A percentile compares a stretch with the other conserved stretches of the same genome.
phyloP scores from a whole-genome alignment of 1,284 basidiomycete genomes.

The Melampsora americana region DNA sequence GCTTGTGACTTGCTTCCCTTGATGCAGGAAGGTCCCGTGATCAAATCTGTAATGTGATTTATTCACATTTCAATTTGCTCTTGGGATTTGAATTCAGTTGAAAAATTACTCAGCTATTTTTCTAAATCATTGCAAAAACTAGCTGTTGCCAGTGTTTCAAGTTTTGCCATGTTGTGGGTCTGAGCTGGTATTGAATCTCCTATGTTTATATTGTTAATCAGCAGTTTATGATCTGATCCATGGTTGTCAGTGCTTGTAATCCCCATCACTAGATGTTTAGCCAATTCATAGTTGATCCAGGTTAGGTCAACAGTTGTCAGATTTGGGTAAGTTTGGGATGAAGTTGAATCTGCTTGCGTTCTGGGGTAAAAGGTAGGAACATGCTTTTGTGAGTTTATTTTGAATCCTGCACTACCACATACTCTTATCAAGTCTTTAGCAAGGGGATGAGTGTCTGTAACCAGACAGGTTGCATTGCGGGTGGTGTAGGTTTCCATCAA shows the following conservation, averaged over 20 bases:
- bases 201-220: neutral
- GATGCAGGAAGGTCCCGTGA: too few species aligned
- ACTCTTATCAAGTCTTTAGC: neutral
- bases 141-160: neutral
- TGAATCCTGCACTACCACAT: neutral
- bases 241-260: neutral
- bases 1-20: too few species aligned
- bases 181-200: neutral
- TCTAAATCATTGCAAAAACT: too few species aligned
- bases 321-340: too few species aligned
- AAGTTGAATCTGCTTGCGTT: too few species aligned
- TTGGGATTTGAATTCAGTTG: too few species aligned
- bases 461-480: conserved; percentile 1
- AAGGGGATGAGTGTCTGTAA: neutral
- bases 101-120: too few species aligned
- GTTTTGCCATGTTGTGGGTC: neutral
- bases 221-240: neutral
- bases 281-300: neutral
- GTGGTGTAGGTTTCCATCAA: conserved; percentile 3
- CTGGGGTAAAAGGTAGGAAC: neutral
- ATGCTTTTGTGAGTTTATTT: neutral
- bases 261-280: neutral
- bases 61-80: too few species aligned
- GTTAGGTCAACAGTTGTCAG: neutral
- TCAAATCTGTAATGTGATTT: too few species aligned